Conservation (phyloP, 768 basidiomycete genomes). For the Melanogaster broomeanus region DNA sequence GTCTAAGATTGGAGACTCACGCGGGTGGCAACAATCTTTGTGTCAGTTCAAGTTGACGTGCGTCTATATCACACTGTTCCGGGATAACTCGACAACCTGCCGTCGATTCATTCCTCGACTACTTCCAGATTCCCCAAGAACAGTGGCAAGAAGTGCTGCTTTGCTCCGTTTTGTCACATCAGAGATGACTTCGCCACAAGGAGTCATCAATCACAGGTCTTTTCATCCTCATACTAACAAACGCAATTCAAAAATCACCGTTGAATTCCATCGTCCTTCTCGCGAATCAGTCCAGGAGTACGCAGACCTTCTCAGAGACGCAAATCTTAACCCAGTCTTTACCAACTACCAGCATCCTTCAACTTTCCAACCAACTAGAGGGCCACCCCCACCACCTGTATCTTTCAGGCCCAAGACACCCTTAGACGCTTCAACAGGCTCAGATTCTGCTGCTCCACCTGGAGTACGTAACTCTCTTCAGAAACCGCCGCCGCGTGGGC, state of each 20-base stretch:
- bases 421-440: slow-evolving; percentile 23
- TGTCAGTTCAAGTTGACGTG: too few species aligned
- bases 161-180: not conserved
- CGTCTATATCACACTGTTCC: too few species aligned
- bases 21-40: too few species aligned
- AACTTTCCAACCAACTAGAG: slow-evolving; percentile 41
- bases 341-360: slow-evolving; percentile 38
- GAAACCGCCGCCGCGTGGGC: slow-evolving; percentile 55
- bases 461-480: slow-evolving; percentile 58
- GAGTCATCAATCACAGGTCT: slow-evolving; percentile 50
- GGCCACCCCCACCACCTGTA: slow-evolving; percentile 47
- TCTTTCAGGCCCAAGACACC: slow-evolving; percentile 32
- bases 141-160: not conserved
- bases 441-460: slow-evolving; percentile 31
- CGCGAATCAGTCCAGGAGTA: slow-evolving; percentile 79
- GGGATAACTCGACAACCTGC: too few species aligned
- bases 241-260: slow-evolving; percentile 60
- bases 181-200: slow-evolving; percentile 48
- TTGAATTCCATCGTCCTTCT: slow-evolving; percentile 77
- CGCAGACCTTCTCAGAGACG: slow-evolving; percentile 67
- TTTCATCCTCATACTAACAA: slow-evolving; percentile 39
- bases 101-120: too few species aligned
- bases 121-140: too few species aligned
- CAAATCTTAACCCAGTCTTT: slow-evolving; percentile 55
- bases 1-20: too few species aligned